These are phyloP conservation scores for Calonectria montana DNA, from an alignment of 2,329 filamentous ascomycete genomes.

Conservation along the genomic window DNA sequence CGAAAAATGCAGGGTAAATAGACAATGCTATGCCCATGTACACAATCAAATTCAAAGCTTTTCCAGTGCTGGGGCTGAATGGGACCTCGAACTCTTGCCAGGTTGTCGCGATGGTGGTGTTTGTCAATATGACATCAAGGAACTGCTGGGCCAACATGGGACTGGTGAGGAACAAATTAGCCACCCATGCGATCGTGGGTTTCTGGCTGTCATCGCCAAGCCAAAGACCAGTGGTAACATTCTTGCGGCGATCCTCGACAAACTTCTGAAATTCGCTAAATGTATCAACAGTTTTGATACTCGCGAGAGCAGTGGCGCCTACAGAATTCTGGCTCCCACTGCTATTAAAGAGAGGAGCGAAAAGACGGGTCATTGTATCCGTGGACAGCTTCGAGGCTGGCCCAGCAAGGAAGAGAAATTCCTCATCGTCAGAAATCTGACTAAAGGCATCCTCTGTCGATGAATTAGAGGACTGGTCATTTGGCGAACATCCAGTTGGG, in stretches of 20 bases:
- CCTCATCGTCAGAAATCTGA: conserved; percentile 43
- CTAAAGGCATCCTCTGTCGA: conserved; percentile 53
- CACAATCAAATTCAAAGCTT: conserved; percentile 81
- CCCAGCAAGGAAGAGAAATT: conserved; percentile 46
- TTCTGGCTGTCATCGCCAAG: conserved; percentile 69
- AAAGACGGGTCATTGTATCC: conserved; percentile 45
- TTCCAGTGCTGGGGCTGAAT: conserved; percentile 74
- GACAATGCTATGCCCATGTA: conserved; percentile 85
- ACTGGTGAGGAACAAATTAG: conserved; percentile 67
- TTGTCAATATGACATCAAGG: conserved; percentile 73
- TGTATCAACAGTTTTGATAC: conserved; percentile 68
- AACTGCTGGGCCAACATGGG: conserved; percentile 74
- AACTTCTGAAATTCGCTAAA: conserved; percentile 76
- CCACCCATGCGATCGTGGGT: conserved; percentile 78
- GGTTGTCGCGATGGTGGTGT: conserved; percentile 75
- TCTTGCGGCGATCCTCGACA: conserved; percentile 71
- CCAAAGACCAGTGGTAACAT: conserved; percentile 82
- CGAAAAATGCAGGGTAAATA: conserved; percentile 87
- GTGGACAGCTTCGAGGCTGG: conserved; percentile 52
- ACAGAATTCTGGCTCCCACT: conserved; percentile 26
- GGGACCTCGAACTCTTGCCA: conserved; percentile 83
- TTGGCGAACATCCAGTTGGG: conserved; percentile 63
- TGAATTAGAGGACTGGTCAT: conserved; percentile 57
- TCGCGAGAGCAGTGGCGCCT: conserved; percentile 33
- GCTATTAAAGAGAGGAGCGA: conserved; percentile 54